phyloP scores from a whole-genome alignment of 2,329 filamentous ascomycete species.

The Arthrobotrys pseudoclavata region DNA sequence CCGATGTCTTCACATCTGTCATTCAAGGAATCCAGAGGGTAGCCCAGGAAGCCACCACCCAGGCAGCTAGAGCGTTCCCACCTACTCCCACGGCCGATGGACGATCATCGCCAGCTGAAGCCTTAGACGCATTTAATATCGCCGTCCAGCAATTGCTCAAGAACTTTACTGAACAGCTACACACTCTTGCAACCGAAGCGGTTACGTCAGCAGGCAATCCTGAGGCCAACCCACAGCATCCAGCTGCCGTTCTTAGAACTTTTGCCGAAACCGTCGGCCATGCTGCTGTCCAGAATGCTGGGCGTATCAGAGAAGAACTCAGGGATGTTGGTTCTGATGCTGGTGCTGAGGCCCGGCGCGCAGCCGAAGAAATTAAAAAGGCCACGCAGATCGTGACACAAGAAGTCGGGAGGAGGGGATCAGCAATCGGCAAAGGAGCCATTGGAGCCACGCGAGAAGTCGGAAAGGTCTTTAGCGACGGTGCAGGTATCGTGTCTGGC shows the following conservation, averaged over 20 bases:
- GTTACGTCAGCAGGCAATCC: constrained; percentile 47
- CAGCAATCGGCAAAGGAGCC: constrained; percentile 53
- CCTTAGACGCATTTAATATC: constrained; percentile 49
- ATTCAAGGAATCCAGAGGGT: constrained; percentile 58
- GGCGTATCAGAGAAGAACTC: constrained; percentile 49
- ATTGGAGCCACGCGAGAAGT: constrained; percentile 62
- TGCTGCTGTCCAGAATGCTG: constrained; percentile 62
- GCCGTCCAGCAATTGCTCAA: constrained; percentile 59
- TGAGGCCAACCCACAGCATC: constrained; percentile 49
- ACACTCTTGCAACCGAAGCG: constrained; percentile 45
- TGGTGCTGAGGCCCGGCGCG: constrained; percentile 40
- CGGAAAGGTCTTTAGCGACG: constrained; percentile 60
- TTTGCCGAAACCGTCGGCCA: constrained; percentile 62
- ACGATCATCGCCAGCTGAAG: constrained; percentile 40
- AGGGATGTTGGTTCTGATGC: constrained; percentile 38
- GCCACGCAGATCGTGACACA: constrained; percentile 48
- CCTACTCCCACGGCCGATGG: constrained; percentile 28
- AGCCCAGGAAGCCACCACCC: constrained; percentile 50
- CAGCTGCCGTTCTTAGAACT: constrained; percentile 50
- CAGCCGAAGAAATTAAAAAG: constrained; percentile 55
- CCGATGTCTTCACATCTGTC: constrained; percentile 44
- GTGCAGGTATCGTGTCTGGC: constrained; percentile 50
- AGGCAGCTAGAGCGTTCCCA: constrained; percentile 56
- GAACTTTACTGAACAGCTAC: constrained; percentile 55
- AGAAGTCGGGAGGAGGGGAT: constrained; percentile 49